A percentile compares a stretch with the other conserved stretches of the same genome.
Evolutionary conservation across 2,329 filamentous ascomycete genomes (phyloP).

Genomic region (Trichoderma atroviride): DNA sequence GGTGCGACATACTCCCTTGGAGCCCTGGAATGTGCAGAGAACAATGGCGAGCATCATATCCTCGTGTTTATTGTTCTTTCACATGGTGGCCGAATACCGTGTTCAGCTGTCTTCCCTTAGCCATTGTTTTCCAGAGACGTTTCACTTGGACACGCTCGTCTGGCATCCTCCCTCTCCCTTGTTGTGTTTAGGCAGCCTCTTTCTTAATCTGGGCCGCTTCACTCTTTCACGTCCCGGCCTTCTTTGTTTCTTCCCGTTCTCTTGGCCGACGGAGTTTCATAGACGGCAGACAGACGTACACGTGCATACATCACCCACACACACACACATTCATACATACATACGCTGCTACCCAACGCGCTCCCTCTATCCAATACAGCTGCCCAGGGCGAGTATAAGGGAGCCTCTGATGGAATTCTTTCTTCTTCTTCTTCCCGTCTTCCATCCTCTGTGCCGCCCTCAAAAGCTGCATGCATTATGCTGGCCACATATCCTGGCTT

Average conservation of each 20-base stretch:
- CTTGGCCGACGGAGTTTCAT: background rate
- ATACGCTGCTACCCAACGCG: background rate
- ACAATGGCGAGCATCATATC: background rate
- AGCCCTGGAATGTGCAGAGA: background rate
- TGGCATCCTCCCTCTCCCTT: background rate
- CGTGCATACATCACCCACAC: too few relatives aligned
- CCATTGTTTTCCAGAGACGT: constrained; percentile 12
- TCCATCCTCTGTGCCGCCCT: background rate
- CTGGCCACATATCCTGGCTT: background rate
- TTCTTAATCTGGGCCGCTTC: too few relatives aligned
- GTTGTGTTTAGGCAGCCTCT: too few relatives aligned
- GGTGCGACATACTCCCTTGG: background rate
- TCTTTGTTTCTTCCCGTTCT: background rate
- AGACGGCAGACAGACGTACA: background rate
- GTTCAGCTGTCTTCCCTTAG: background rate
- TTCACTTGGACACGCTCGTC: background rate
- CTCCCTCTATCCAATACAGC: background rate
- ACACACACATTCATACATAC: background rate
- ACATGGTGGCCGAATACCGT: background rate
- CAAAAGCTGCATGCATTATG: constrained; percentile 8
- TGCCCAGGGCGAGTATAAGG: background rate
- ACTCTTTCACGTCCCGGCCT: background rate
- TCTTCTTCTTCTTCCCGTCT: background rate
- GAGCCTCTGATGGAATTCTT: background rate
- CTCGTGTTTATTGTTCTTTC: background rate